Evolutionary conservation across 2,329 filamentous ascomycete genomes (phyloP), one percentile per base, ranked within the genome.

Genomic region (Domatiomyces catenatus): DNA sequence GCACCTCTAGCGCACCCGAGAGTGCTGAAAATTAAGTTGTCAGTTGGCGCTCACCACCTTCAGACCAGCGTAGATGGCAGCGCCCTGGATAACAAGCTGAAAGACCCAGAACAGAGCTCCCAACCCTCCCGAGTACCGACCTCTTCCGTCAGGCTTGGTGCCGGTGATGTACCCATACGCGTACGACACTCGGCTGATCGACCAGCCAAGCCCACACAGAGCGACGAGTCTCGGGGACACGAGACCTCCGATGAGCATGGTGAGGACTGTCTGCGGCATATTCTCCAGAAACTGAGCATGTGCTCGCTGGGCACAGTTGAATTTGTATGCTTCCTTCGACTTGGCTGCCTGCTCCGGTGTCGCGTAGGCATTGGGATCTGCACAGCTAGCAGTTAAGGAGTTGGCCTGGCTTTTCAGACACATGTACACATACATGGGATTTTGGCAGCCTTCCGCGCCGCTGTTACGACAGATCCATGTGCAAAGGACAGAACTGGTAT

Each of bases 241-340:
- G 49, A 80, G 57, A 2, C 77, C 78, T 0, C 72, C 69, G 49
- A 80, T 67, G 17, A 80, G 65, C 59, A 76, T 67, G 46, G 69
- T 69, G 22, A 72, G 65, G 45, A 77, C 69, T 3, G 72, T 71
- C 50, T 71, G 69, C 2, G 71, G 59, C 54, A 75, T 70, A 63
- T 79, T 77, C 66, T 82, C 79, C 57, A 75, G 65, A 65, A 73
- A 79, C 64, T 81, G 80, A 60, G 69, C 68, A 67, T 79, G 75
- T 17, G 74, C 71, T 56, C 75, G 69, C 58, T 78, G 75, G 20
- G 75, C 75, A 66, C 71, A 72, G 61, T 74, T 73, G 64, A 73
- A 74, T 50, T 69, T 60, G 52, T 73, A 63, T 26, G 70, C 69
- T 46, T 64, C 65, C 53, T 64, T 66, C 66, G 71, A 66, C 61